Conservation (phyloP, 768 basidiomycete genomes). For the Mycena capillaripes region DNA sequence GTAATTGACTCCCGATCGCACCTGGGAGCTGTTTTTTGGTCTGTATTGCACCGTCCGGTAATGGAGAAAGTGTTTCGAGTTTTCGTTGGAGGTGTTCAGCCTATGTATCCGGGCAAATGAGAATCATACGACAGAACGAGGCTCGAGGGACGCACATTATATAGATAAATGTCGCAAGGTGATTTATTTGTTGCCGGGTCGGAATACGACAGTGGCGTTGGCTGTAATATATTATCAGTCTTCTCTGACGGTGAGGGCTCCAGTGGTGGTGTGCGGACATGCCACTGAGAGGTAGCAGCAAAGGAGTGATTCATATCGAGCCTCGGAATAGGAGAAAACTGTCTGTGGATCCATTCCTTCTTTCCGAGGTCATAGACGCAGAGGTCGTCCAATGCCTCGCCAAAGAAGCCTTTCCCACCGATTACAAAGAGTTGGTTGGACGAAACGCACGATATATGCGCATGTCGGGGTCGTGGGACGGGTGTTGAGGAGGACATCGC, state of each 20-base stretch:
- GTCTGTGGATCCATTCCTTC: constrained; percentile 24
- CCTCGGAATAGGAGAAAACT: neutral
- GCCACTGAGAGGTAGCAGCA: constrained; percentile 22
- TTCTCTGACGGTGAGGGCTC: neutral
- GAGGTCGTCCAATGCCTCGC: constrained; percentile 19
- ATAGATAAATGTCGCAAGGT: constrained; percentile 26
- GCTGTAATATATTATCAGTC: neutral
- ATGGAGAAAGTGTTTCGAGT: constrained; percentile 23
- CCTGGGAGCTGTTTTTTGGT: neutral
- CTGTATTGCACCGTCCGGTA: constrained; percentile 2
- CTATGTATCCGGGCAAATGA: neutral
- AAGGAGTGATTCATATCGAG: constrained; percentile 10
- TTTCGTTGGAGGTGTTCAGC: neutral
- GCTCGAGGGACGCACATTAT: constrained; percentile 14
- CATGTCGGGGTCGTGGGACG: constrained; percentile 23
- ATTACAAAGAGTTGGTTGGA: constrained; percentile 24
- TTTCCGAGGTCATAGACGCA: constrained; percentile 32
- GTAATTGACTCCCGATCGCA: neutral
- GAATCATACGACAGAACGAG: no score
- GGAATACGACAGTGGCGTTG: constrained; percentile 24
- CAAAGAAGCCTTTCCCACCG: constrained; percentile 28
- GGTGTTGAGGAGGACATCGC: neutral
- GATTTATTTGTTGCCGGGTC: constrained; percentile 2
- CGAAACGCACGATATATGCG: constrained; percentile 29
- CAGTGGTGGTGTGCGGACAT: constrained; percentile 4